Evolutionary conservation across 1,139 yeast genomes (phyloP), one percentile per base, ranked within the genome.

Genomic region (Yamadazyma triangularis): DNA sequence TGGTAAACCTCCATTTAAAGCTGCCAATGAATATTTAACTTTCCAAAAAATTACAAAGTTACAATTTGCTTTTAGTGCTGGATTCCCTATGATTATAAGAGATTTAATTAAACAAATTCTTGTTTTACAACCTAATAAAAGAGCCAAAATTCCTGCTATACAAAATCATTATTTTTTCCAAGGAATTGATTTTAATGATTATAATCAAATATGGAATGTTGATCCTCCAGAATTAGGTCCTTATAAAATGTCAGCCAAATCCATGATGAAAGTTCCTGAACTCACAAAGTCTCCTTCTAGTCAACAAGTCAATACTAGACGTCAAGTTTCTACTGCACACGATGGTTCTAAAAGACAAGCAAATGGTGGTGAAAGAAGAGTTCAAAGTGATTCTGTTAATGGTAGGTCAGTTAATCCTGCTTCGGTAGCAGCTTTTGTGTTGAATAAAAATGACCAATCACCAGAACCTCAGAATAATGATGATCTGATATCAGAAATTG

Each of bases 151-250:
- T 23, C 50, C 53, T 2, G 50, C 50, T 19, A 65, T 68, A 27
- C 64, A 66, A 44, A 44, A 48, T 25, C 95, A 89, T 55, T 73
- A 69, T 34, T 89, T 93, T 64, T 89, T 86, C 50, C 68, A 71
- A 27, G 70, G 65, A 4, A 57, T 81, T 11, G 68, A 83, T 39
- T 89, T 95, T 80, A 55, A 67, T 19, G 74, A 81, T 44, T 70
- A 70, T 34, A 70, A 71, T 27, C 62, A 63, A 39, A 66, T 91
- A 16, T 91, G 98, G 97, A 60, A 63, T 21, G 55, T 58, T 0
- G 63, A 68, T 2, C 86, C 88, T 3, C 98, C 98, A 1, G 80
- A 76, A 44, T 58, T 88, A 24, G 78, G 80, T 10, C 95, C 96
- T 0, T 68, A 66, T 36, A 63, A 69, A 38, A 66, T 73, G 65